Evolutionary conservation across 2,329 filamentous ascomycete genomes (phyloP), one percentile per base, ranked within the genome.

Genomic region (Niveomyces coronatus): DNA sequence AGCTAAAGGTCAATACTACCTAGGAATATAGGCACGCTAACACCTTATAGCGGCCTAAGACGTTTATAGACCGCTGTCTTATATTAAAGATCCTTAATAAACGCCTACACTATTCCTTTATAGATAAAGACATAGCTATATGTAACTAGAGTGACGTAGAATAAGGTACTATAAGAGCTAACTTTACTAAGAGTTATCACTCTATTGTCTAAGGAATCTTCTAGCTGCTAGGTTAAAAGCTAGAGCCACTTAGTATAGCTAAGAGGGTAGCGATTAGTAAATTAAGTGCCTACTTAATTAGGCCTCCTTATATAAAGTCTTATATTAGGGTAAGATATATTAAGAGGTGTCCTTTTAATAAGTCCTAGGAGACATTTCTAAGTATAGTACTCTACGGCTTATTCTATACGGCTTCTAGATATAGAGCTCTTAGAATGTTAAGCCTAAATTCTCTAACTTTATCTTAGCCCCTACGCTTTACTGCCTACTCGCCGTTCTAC

Each of bases 121-220:
- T 55, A 49, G 19, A 62, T 49, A 31, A 69, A 60, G 2, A 56
- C 64, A 49, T 68, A 69, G 42, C 62, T 55, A 43, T 66, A 57
- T 3, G 42, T 49, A 17, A 58, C 45, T 27, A 69, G 52, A 8
- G 56, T 62, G 4, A 68, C 47, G 38, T 55, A 49, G 44, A 70
- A 68, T 5, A 67, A 47, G 4, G 56, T 58, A 13, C 62, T 56
- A 8, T 57, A 53, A 1, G 61, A 45, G 5, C 64, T 58, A 19
- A 48, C 40, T n/a, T 48, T 15, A 8, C 47, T 42, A 0, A 65
- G 39, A 9, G 35, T 45, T 2, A 42, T 39, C 17, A 60, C 53
- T 3, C 58, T 53, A 20, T 53, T 40, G 23, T 60, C 59, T 2
- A 60, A 34, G 9, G 49, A 51, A 4, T 32, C 35, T 8, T 44